phyloP scores from a whole-genome alignment of 2,329 filamentous ascomycete species.

The Fragosphaeria purpurea region DNA sequence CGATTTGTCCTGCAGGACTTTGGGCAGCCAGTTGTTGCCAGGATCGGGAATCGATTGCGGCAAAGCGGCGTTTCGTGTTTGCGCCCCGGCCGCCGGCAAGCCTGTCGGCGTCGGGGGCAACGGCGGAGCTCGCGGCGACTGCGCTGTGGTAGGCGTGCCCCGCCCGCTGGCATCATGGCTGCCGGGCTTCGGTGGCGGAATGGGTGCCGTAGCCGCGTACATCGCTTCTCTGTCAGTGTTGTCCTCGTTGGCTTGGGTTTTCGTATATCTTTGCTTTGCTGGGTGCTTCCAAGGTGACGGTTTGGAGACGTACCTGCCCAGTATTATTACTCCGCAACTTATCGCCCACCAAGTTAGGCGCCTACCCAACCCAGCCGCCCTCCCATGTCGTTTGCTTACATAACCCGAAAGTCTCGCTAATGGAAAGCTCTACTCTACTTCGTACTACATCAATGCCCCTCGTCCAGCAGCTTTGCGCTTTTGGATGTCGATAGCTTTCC shows the following conservation, averaged over 20 bases:
- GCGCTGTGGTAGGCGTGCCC: constrained; percentile 47
- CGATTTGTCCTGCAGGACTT: constrained; percentile 71
- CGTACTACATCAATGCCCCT: too few relatives aligned
- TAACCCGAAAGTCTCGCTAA: too few relatives aligned
- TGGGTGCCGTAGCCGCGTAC: constrained; percentile 49
- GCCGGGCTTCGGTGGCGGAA: constrained; percentile 61
- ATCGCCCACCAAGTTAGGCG: background rate
- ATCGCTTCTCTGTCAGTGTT: constrained; percentile 15
- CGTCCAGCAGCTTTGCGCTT: too few relatives aligned
- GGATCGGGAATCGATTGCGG: constrained; percentile 41
- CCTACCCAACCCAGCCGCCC: too few relatives aligned
- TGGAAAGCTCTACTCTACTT: too few relatives aligned
- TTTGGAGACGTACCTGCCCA: too few relatives aligned
- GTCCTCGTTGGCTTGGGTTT: background rate
- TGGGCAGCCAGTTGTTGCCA: constrained; percentile 69
- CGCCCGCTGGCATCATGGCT: constrained; percentile 60
- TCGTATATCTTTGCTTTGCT: too few relatives aligned
- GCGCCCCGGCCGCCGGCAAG: constrained; percentile 19
- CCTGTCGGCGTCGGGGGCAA: constrained; percentile 12
- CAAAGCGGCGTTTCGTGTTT: constrained; percentile 13
- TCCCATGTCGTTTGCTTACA: too few relatives aligned
- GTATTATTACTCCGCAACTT: too few relatives aligned
- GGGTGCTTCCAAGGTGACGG: too few relatives aligned
- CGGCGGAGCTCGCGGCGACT: constrained; percentile 33
- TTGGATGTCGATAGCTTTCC: too few relatives aligned